Evolutionary conservation across 2,329 filamentous ascomycete species (phyloP).

Genomic region (Calonectria henricotiae): DNA sequence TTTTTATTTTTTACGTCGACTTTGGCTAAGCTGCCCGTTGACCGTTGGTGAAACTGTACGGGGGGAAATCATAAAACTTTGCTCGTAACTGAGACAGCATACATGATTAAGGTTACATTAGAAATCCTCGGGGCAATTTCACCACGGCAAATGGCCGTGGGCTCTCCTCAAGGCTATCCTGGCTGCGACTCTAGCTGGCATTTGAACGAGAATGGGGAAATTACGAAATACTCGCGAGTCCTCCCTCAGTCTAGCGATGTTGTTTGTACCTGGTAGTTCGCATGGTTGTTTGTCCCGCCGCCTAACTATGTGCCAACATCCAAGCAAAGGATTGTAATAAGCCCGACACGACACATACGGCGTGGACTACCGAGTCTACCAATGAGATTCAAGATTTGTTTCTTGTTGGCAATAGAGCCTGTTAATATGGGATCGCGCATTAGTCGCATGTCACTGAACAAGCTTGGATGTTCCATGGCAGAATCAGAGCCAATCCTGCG

Average conservation of each 20-base stretch:
- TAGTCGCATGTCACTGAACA: constrained; percentile 17
- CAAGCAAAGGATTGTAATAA: neutral
- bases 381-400: neutral
- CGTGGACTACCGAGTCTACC: neutral
- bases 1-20: neutral
- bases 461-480: constrained; percentile 13
- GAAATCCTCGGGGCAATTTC: neutral
- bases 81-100: neutral
- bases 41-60: neutral
- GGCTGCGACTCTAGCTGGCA: neutral
- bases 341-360: neutral
- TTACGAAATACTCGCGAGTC: neutral
- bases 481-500: constrained; percentile 8
- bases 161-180: constrained; percentile 9
- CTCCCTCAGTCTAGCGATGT: neutral
- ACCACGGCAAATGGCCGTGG: neutral
- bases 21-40: neutral
- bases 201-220: neutral
- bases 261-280: neutral
- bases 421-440: constrained; percentile 19
- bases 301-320: neutral
- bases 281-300: neutral
- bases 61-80: neutral
- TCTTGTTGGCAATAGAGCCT: neutral
- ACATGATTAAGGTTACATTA: neutral